Evolutionary conservation across 192 early-diverging fungal genomes (phyloP).

Genomic region (Kappamyces sp.): DNA sequence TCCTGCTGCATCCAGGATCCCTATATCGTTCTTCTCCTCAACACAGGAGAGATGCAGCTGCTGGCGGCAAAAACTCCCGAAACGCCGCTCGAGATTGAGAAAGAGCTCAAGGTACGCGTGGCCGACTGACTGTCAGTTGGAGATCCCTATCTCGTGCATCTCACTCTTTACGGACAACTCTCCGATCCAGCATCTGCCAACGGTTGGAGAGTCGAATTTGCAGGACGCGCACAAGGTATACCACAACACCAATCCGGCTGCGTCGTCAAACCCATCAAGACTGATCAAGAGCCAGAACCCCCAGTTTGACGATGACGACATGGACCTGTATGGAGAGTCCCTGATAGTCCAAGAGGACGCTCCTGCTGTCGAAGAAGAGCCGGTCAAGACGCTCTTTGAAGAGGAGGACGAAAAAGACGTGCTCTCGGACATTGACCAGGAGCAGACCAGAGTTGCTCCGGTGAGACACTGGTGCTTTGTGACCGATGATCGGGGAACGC

Average conservation of each 20-base stretch:
- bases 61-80: slow-evolving; percentile 53
- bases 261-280: neutral
- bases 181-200: neutral
- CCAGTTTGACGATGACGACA: slow-evolving; percentile 5
- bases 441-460: neutral
- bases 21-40: slow-evolving; percentile 68
- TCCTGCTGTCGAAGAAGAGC: neutral
- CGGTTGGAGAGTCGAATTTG: slow-evolving; percentile 1
- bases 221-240: slow-evolving; percentile 3
- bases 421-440: slow-evolving; percentile 1
- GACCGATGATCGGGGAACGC: slow-evolving; percentile 54
- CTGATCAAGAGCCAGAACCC: slow-evolving; percentile 1
- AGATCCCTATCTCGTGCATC: slow-evolving; percentile 5
- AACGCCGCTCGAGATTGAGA: slow-evolving; percentile 16
- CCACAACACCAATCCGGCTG: slow-evolving; percentile 1
- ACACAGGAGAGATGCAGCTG: slow-evolving; percentile 54
- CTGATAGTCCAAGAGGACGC: neutral
- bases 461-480: slow-evolving; percentile 63
- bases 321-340: slow-evolving; percentile 10
- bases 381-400: slow-evolving; percentile 3
- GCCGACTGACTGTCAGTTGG: neutral
- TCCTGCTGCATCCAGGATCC: slow-evolving; percentile 73
- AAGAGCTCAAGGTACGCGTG: slow-evolving; percentile 30
- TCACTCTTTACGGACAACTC: neutral
- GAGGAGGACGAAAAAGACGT: slow-evolving; percentile 10